Base-by-base conservation (phyloP, 495 filamentous ascomycete genomes). In the Annulohypoxylon nitens region DNA sequence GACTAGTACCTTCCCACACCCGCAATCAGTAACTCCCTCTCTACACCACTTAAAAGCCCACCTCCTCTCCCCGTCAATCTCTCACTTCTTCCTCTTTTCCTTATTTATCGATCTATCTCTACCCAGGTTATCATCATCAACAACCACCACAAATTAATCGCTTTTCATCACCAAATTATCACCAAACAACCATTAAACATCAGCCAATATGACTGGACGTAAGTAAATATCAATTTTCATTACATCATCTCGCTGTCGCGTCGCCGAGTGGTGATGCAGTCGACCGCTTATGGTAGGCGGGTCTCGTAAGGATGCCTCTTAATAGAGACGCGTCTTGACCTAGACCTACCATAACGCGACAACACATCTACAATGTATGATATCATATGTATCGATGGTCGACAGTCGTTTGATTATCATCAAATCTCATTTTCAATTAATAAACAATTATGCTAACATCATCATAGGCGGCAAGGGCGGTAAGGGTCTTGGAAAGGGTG, bases 161-260 rank as follows among this genome's bases (percentile, higher is more conserved):
- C 64, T 72, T 74, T 75, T 47, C 76, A 81, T 82, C 79, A 71
- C 23, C 72, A 73, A 79, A 75, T 48, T 61, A 76, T 67, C 57
- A 62, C 69, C 70, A 78, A 68, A 80, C 74, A 67, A 73, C 69
- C 64, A 71, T 64, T 62, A 61, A 77, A 81, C 79, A 64, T 81
- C 76, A 54, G 50, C 50, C 85, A 92, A 81, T 70, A 97, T 97
- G 94, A 95, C 94, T 94, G 94, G 94, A 93, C 94, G 94, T 97
- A 87, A 93, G 94, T 97, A 26, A 25, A 71, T 70, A 30, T 43
- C 71, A 45, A 33, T 59, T 34, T 74, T 58, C 54, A 66, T 76
- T 47, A 67, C 71, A 61, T 69, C 66, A 74, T 60, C 74, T 69
- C 74, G 54, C 67, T 67, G 64, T 63, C 47, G 47, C 62, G 57